Evolutionary conservation across 192 early-diverging fungal genomes (phyloP).

Genomic region (Mortierella antarctica): DNA sequence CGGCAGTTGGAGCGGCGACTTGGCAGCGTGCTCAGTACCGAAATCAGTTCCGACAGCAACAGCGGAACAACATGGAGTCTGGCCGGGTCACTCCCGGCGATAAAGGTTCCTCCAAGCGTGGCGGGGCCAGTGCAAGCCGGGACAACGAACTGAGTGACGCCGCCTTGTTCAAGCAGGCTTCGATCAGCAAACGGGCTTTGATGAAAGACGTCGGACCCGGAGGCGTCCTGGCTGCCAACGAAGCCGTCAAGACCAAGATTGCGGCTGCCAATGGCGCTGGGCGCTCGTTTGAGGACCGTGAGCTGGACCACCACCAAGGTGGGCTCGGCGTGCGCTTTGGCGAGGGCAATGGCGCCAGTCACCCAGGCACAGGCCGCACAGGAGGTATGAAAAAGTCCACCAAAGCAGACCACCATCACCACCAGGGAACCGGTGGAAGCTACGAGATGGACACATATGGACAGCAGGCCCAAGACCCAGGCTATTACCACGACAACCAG

Average conservation of each 20-base stretch:
- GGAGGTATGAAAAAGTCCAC: slow-evolving; percentile 40
- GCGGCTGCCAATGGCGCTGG: slow-evolving; percentile 45
- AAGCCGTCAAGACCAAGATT: slow-evolving; percentile 23
- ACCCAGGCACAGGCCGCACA: slow-evolving; percentile 25
- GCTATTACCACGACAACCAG: slow-evolving; percentile 21
- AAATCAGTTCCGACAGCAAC: slow-evolving; percentile 32
- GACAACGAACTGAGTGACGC: slow-evolving; percentile 35
- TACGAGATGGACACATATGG: slow-evolving; percentile 49
- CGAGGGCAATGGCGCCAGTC: slow-evolving; percentile 4
- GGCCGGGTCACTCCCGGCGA: slow-evolving; percentile 12
- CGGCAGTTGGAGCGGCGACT: slow-evolving; percentile 28
- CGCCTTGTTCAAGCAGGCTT: slow-evolving; percentile 45
- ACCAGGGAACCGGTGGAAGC: slow-evolving; percentile 2
- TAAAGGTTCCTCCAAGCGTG: slow-evolving; percentile 4
- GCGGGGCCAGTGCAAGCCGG: not conserved
- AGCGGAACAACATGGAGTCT: slow-evolving; percentile 27
- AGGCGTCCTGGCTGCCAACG: slow-evolving; percentile 15
- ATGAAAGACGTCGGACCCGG: slow-evolving; percentile 43
- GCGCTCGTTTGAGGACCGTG: slow-evolving; percentile 34
- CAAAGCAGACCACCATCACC: not conserved
- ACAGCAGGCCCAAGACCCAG: not conserved
- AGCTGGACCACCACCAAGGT: slow-evolving; percentile 1
- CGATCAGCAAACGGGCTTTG: slow-evolving; percentile 47
- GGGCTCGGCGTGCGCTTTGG: slow-evolving; percentile 35
- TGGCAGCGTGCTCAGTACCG: slow-evolving; percentile 39